These are phyloP conservation scores for Crithidia fasciculata DNA, from an alignment of 208 protist species.

Conservation along the genomic window DNA sequence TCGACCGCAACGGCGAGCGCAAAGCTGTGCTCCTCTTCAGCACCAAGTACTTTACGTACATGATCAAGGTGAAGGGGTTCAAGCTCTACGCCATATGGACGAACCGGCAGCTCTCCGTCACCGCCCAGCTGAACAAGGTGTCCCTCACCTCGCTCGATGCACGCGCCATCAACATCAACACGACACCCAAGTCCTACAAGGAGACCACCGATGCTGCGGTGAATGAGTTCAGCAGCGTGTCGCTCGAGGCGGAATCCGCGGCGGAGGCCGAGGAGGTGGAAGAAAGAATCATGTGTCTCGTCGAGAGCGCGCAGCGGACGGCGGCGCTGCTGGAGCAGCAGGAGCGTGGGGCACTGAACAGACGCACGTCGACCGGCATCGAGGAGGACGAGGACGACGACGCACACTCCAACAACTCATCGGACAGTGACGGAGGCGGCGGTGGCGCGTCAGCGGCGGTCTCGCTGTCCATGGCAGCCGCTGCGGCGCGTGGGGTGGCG, in stretches of 20 bases:
- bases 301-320: slow-evolving; percentile 54
- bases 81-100: slow-evolving; percentile 82
- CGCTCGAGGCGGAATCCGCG: slow-evolving; percentile 44
- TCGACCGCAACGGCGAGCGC: slow-evolving; percentile 50
- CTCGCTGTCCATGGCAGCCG: slow-evolving; percentile 13
- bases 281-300: slow-evolving; percentile 48
- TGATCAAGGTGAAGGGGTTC: slow-evolving; percentile 78
- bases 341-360: slow-evolving; percentile 41
- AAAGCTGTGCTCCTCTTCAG: slow-evolving; percentile 72
- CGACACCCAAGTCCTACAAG: slow-evolving; percentile 31
- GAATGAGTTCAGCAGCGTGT: slow-evolving; percentile 58
- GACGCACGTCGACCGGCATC: slow-evolving; percentile 5
- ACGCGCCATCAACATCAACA: slow-evolving; percentile 20
- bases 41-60: slow-evolving; percentile 82
- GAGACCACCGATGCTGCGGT: slow-evolving; percentile 28
- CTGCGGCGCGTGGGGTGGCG: slow-evolving; percentile 22
- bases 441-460: slow-evolving; percentile 3
- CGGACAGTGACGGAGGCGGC: slow-evolving; percentile 44
- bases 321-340: slow-evolving; percentile 54
- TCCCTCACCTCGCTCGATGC: slow-evolving; percentile 28
- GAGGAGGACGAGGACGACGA: slow-evolving; percentile 34
- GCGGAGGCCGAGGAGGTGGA: slow-evolving; percentile 46
- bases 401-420: slow-evolving; percentile 29
- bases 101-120: slow-evolving; percentile 64
- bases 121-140: slow-evolving; percentile 27